Base-by-base conservation (phyloP, 208 protist genomes). In the Leishmania gerbilli region DNA sequence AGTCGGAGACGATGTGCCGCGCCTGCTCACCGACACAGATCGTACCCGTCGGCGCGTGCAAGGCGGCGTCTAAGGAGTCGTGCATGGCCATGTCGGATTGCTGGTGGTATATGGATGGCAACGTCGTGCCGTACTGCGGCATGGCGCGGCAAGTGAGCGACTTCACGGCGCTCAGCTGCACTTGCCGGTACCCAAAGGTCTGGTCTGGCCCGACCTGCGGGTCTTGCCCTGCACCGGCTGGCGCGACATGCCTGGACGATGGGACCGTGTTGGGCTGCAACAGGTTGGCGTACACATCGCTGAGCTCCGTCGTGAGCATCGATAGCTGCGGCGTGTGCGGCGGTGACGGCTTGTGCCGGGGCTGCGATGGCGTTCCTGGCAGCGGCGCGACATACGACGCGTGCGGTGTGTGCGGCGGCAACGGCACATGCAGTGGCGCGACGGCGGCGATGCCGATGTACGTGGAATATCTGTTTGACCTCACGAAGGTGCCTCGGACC, bases 371-470 rank as follows among this genome's bases (percentile, higher is more conserved):
- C 58, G 76, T 91, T 27, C 74, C 82, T 1, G 81, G 74, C 47
- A 92, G 86, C 64, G 82, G 85, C 53, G 51, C 71, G 65, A 71
- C 74, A 51, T 78, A 81, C 71, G 91, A 94, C 45, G 40, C 45
- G 47, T 94, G 91, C 62, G 89, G 91, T 27, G 89, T 94, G 74
- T 94, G 91, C 67, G 87, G 87, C 45, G 91, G 91, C 74, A 81
- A 92, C 78, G 82, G 71, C 80, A 74, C 37, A 27, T 88, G 84
- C 84, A 42, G 37, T 17, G 37, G 77, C 60, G 40, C 65, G 37
- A 68, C 17, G 75, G 34, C 58, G 4, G 80, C 40, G 21, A 62
- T 64, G 5, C 84, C 80, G 27, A 60, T 84, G n/a, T 87, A 80
- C 62, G 77, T 90, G 53, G 77, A 86, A 37, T 90, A 84, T 74